Evolutionary conservation across 2,329 filamentous ascomycete genomes (phyloP), one percentile per base, ranked within the genome.

Genomic region (Exserohilum turcica): DNA sequence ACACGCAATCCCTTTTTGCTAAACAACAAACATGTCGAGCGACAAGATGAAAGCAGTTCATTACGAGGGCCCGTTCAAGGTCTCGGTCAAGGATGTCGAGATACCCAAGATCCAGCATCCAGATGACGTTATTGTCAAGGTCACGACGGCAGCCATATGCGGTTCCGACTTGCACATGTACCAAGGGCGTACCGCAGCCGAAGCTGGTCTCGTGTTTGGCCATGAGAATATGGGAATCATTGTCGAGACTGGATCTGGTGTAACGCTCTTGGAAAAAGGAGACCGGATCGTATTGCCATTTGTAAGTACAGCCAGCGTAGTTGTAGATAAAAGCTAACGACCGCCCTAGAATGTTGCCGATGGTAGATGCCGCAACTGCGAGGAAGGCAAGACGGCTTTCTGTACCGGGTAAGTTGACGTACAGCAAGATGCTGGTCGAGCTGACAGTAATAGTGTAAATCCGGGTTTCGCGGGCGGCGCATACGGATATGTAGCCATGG

Each of bases 251-350:
- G 85, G 85, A 1, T 64, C 77, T 2, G 85, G 84, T 5, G 84
- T 87, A 0, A 86, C 83, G 0, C 73, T 86, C 0, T 68, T 87
- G 13, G 82, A 86, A 61, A 83, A 85, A 58, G 84, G 85, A 2
- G 85, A 88, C 56, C 79, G 85, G 1, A 82, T 88, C 3, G 84
- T 87, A 2, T 80, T 87, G 69, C 85, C 85, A 0, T 87, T 87
- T 75, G 51, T 54, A 18, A 42, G 51, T 50, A n/a, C n/a, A 19
- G 1, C 6, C 2, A 8, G 5, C 1, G 31, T 16, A n/a, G 5
- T n/a, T 8, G 29, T 27, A 27, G 13, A 44, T 12, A 13, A 12
- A 8, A 27, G 18, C 42, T 44, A 19, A 44, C 9, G n/a, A 35
- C 13, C 16, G 33, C 24, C 8, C 28, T 18, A 52, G 49, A 57